phyloP scores from a whole-genome alignment of 208 protist species.

The Herpetomonas samuelpessoai region DNA sequence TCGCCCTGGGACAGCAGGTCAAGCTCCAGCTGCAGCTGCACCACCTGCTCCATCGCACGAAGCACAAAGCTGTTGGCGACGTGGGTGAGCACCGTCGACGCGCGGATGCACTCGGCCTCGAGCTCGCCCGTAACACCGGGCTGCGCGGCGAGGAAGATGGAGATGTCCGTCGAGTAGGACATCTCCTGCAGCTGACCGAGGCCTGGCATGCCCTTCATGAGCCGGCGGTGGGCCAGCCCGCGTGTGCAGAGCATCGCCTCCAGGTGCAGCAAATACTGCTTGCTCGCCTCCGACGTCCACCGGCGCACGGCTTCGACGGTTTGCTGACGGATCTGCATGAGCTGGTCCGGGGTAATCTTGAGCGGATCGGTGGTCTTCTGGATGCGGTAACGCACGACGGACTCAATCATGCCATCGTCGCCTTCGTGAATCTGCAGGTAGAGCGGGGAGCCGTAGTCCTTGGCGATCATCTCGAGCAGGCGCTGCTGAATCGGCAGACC shows the following conservation, averaged over 20 bases:
- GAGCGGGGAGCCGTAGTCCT: constrained; percentile 64
- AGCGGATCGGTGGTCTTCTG: constrained; percentile 65
- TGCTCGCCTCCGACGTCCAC: constrained; percentile 63
- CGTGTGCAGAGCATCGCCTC: constrained; percentile 89
- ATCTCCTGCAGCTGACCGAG: constrained; percentile 63
- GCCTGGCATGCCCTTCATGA: constrained; percentile 67
- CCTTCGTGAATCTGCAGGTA: constrained; percentile 73
- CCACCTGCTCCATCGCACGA: constrained; percentile 66
- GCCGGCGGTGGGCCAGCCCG: constrained; percentile 69
- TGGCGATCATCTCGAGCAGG: constrained; percentile 49
- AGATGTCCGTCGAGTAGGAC: constrained; percentile 65
- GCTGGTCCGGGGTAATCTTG: constrained; percentile 57
- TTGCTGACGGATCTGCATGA: constrained; percentile 53
- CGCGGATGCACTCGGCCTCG: constrained; percentile 46
- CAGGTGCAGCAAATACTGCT: constrained; percentile 65
- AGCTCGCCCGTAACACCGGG: constrained; percentile 37
- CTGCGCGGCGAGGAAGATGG: constrained; percentile 58
- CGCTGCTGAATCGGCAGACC: constrained; percentile 56
- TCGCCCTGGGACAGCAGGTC: constrained; percentile 73
- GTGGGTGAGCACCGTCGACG: constrained; percentile 61
- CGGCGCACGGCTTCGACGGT: constrained; percentile 55
- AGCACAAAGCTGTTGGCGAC: constrained; percentile 67
- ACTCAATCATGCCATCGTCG: constrained; percentile 62
- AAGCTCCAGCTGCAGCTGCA: constrained; percentile 72
- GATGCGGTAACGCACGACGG: constrained; percentile 76